Base-by-base conservation (phyloP, 2,329 filamentous ascomycete genomes). In the Penicillium sp. region DNA sequence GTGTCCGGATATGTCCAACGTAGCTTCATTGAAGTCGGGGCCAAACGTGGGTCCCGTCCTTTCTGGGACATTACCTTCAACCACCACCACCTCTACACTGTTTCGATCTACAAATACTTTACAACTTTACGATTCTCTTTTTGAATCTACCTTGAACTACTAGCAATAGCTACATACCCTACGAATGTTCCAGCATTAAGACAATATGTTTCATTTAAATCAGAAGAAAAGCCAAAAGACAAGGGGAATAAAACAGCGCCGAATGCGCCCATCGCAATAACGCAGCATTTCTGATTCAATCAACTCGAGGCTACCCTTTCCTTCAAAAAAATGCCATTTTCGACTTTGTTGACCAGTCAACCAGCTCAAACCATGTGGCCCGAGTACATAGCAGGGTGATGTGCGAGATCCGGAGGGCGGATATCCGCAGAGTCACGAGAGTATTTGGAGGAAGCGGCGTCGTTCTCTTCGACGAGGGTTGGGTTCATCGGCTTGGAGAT, bases 401-500 rank as follows among this genome's bases (percentile, higher is more conserved):
- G 77, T 3, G 83, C 81, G 52, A 82, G 71, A 62, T 85, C 78
- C 3, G 84, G 84, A 62, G 79, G 75, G 46, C 80, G 74, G 39
- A 85, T 50, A 6, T 72, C 70, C 32, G 69, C 61, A 31, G 73
- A 65, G 50, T 74, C 69, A 31, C 66, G 60, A 11, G 70, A 69
- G 59, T 71, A 79, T 62, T 82, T 80, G 31, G 79, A 70, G 37
- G 69, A 71, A 14, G 70, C 66, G 9, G 65, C 61, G 50, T 69
- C 65, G 29, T 66, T 68, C 74, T 66, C 79, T 81, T 65, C 81
- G 77, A 75, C 20, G 1, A 53, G 48, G 2, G 48, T 43, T 5
- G 50, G 43, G 52, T 80, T 78, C 56, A 84, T 70, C 0, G 84
- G 84, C 10, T 75, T 77, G 1, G 82, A 85, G 62, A 88, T 86